Evolutionary conservation across 2,329 filamentous ascomycete genomes (phyloP).

Genomic region (Colletotrichum sp.): DNA sequence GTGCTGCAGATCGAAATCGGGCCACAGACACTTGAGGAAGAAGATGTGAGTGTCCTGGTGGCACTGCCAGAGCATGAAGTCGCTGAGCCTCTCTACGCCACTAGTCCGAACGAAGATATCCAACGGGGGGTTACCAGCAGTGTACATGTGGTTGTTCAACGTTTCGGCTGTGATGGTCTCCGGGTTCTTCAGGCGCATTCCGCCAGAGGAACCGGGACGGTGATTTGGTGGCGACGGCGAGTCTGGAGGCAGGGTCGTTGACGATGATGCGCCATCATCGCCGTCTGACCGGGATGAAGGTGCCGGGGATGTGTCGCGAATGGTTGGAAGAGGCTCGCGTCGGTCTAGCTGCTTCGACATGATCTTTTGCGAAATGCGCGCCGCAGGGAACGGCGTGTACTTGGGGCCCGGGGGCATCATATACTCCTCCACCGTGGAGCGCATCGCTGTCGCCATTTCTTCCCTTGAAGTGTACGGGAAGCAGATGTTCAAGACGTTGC

Average conservation of each 20-base stretch:
- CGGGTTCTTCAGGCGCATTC: conserved; percentile 59
- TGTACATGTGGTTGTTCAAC: conserved; percentile 87
- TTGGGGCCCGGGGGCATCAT: conserved; percentile 71
- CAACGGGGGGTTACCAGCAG: conserved; percentile 81
- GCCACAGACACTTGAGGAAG: conserved; percentile 92
- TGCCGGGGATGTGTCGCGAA: conserved; percentile 53
- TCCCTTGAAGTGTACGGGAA: conserved; percentile 97
- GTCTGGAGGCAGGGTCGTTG: conserved; percentile 62
- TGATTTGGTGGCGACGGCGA: conserved; percentile 48
- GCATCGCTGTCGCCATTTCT: conserved; percentile 91
- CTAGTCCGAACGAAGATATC: conserved; percentile 93
- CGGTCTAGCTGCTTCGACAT: conserved; percentile 67
- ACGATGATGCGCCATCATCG: conserved; percentile 60
- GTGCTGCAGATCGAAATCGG: conserved; percentile 92
- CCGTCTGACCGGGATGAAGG: conserved; percentile 50
- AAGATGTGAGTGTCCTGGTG: conserved; percentile 92
- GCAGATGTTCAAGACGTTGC: conserved; percentile 83
- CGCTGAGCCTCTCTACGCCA: conserved; percentile 88
- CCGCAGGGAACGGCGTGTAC: conserved; percentile 82
- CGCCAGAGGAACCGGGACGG: conserved; percentile 1
- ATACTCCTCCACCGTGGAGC: conserved; percentile 86
- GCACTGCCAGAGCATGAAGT: conserved; percentile 99
- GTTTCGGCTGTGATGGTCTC: conserved; percentile 87
- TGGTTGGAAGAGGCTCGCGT: conserved; percentile 50
- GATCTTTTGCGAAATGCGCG: conserved; percentile 86